phyloP scores from a whole-genome alignment of 2,329 filamentous ascomycete genomes.

The Colletotrichum phormii region DNA sequence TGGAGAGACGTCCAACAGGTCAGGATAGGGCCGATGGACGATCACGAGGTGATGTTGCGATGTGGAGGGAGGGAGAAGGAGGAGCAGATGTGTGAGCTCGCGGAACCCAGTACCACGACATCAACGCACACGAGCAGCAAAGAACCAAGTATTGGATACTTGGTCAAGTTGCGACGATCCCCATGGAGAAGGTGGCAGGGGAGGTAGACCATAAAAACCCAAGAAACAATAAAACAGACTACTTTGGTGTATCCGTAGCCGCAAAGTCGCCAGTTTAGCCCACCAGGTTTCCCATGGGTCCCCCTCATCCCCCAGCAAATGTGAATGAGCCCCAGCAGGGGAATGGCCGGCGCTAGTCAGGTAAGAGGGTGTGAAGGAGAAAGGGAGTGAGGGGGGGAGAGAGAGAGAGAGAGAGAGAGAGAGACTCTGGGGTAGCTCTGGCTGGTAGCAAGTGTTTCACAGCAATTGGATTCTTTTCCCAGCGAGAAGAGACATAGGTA shows the following conservation, averaged over 20 bases:
- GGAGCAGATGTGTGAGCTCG: neutral
- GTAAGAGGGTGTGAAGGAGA: slow-evolving; percentile 7
- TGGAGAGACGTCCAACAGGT: slow-evolving; percentile 16
- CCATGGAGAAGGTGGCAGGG: neutral
- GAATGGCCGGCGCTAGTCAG: neutral
- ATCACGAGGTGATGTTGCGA: slow-evolving; percentile 22
- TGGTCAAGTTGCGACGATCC: neutral
- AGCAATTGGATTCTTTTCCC: neutral
- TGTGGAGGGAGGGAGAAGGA: neutral
- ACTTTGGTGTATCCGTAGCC: neutral
- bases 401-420: neutral
- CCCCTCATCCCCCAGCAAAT: slow-evolving; percentile 13
- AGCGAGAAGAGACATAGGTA: neutral
- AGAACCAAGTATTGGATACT: neutral
- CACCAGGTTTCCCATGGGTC: slow-evolving; percentile 2
- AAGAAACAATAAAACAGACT: neutral
- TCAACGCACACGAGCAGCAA: neutral
- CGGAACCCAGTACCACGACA: neutral
- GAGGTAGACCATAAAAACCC: neutral
- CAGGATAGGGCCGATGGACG: slow-evolving; percentile 19
- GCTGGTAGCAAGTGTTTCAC: neutral
- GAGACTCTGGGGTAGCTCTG: slow-evolving; percentile 16
- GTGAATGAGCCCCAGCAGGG: neutral
- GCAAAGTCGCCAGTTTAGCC: neutral
- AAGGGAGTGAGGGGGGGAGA: neutral